These are phyloP conservation scores for Flaveria sonorensis DNA, from an alignment of 129 eudicot genomes.

Conservation along the genomic window DNA sequence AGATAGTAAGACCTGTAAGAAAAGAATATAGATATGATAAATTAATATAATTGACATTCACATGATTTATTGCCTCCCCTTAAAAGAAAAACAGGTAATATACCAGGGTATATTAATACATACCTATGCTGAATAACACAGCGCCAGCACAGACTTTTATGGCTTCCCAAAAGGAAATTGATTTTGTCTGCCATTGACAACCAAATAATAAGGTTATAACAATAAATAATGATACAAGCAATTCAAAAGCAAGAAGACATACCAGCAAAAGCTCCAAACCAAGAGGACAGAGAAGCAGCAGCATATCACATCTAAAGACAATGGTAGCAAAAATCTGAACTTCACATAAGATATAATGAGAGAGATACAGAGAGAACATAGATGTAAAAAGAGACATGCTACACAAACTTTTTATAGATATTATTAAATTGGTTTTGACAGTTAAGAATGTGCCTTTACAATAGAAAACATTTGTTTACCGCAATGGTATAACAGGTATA, in stretches of 20 bases:
- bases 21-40: constrained; percentile 17
- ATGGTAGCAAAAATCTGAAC: constrained; percentile 79
- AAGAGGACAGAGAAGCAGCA: constrained; percentile 80
- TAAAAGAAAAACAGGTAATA: constrained; percentile 16
- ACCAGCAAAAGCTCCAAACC: constrained; percentile 94
- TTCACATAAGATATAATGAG: constrained; percentile 37
- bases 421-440: neutral
- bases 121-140: constrained; percentile 72
- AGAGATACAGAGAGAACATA: constrained; percentile 11
- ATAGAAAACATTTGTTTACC: constrained; percentile 5
- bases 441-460: neutral
- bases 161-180: constrained; percentile 78
- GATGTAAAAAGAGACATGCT: constrained; percentile 9
- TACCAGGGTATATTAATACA: constrained; percentile 36
- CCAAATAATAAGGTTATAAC: neutral
- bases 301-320: constrained; percentile 94
- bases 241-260: constrained; percentile 21
- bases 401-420: neutral
- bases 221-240: constrained; percentile 11
- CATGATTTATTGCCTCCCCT: constrained; percentile 13
- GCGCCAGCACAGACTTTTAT: constrained; percentile 55
- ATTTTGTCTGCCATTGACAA: constrained; percentile 63
- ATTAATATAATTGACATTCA: neutral
- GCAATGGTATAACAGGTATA: neutral
- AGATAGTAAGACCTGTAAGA: constrained; percentile 70